Evolutionary conservation across 2,329 filamentous ascomycete species (phyloP).

Genomic region (Alternaria rosae): DNA sequence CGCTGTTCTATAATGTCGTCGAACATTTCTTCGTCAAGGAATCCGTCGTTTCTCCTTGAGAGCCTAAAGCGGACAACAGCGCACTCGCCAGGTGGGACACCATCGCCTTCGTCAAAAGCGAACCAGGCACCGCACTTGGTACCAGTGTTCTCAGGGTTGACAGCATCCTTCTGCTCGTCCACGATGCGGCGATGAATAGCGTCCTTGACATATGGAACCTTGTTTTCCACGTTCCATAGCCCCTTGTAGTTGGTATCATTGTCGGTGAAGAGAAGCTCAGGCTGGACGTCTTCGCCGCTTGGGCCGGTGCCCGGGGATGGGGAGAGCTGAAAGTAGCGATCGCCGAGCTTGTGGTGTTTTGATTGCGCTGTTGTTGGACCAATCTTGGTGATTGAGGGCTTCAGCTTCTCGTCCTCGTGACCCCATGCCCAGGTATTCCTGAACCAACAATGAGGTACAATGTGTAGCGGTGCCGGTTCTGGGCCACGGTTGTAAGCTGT

Average conservation of each 20-base stretch:
- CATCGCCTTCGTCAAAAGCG: conserved; percentile 86
- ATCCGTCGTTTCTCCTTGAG: conserved; percentile 75
- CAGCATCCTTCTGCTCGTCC: conserved; percentile 76
- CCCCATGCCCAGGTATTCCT: conserved; percentile 98
- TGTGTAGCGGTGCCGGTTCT: conserved; percentile 88
- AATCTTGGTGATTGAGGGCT: conserved; percentile 76
- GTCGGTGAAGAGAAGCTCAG: conserved; percentile 88
- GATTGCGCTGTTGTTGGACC: conserved; percentile 75
- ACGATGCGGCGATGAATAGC: conserved; percentile 92
- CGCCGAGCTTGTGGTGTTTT: conserved; percentile 80
- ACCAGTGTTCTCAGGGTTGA: conserved; percentile 81
- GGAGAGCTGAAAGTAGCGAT: conserved; percentile 83
- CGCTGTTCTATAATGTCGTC: conserved; percentile 89
- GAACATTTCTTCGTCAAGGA: conserved; percentile 90
- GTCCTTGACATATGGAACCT: conserved; percentile 88
- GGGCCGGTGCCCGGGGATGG: conserved; percentile 86
- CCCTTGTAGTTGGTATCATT: conserved; percentile 89
- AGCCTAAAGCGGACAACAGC: conserved; percentile 93
- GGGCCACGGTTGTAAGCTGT: conserved; percentile 96
- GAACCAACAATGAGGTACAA: conserved; percentile 95
- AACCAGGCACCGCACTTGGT: conserved; percentile 95
- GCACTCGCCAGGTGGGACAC: conserved; percentile 88
- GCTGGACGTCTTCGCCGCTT: conserved; percentile 82
- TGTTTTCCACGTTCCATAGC: conserved; percentile 78
- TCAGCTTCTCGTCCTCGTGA: conserved; percentile 74